Base-by-base conservation (phyloP, 352 stramenopile species). In the Globisporangium mamillatum region DNA sequence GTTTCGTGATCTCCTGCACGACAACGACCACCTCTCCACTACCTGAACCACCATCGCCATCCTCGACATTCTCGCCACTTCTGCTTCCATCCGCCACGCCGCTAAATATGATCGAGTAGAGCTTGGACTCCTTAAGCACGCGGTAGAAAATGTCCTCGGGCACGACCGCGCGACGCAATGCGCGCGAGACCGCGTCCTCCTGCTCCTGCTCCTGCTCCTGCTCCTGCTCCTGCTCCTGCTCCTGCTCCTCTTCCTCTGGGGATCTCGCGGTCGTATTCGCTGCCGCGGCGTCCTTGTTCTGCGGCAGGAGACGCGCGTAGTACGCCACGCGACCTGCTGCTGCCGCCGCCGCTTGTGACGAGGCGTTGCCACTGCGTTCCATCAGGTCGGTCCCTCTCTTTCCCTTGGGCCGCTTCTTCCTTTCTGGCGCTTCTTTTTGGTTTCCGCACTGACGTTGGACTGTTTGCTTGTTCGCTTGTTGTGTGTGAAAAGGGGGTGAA, bases 1-100 rank as follows among this genome's bases (percentile, higher is more conserved):
- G n/a, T 57, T 86, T 91, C 38, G 81, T 69, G 64, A 90, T 75
- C 63, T 90, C 81, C 74, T 86, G 81, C 66, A 91, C 86, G 32
- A 77, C 76, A 53, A 88, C 83, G 52, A 84, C 70, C 52, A 80
- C 79, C 61, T 82, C 81, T 85, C 76, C 63, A 73, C 60, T 18
- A 4, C 60, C 5, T 69, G 0, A 56, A 4, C 38, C 64, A 0
- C 63, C 50, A 22, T 57, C 50, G 10, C 63, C 36, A 3, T 63
- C 53, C 16, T 55, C 70, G 6, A 10, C 9, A 41, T 41, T 41
- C 34, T 41, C 34, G 9, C 34, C 34, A 41, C 8, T 41, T 41
- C 7, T 9, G 34, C 34, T 41, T 12, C 72, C 69, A 32, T 70
- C 66, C 18, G 66, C 63, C 20, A 44, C 59, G 41, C 64, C 72